Percentiles rank a stretch among this genome's conserved stretches.
Conservation (phyloP, 1,284 basidiomycete species). For the Cryptococcus maquisensis region DNA sequence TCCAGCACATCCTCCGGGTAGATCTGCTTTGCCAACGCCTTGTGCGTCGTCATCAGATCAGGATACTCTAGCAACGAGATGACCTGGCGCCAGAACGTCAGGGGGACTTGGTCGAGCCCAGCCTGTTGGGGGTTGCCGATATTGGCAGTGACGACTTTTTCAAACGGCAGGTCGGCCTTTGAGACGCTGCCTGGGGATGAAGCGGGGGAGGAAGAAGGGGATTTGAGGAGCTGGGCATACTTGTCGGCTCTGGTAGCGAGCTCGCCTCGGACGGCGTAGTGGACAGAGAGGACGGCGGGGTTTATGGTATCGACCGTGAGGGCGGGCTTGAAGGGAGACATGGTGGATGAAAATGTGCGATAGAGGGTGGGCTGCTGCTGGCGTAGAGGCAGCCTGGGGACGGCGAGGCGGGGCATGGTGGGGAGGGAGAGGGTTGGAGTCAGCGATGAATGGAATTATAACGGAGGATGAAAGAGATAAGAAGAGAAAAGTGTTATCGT, state of each 20-base stretch:
- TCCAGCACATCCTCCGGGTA: slow-evolving; percentile 85
- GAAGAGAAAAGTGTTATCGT: not conserved
- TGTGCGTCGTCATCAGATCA: slow-evolving; percentile 70
- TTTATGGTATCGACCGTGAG: slow-evolving; percentile 55
- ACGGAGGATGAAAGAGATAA: not conserved
- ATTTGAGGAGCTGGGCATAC: slow-evolving; percentile 65
- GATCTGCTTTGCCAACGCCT: slow-evolving; percentile 53
- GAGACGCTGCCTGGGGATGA: slow-evolving; percentile 12
- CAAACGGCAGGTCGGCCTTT: slow-evolving; percentile 64
- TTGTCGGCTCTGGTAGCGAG: slow-evolving; percentile 90
- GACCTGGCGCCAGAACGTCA: slow-evolving; percentile 85
- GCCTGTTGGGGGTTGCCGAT: slow-evolving; percentile 98
- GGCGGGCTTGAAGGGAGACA: slow-evolving; percentile 21
- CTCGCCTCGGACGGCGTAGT: slow-evolving; percentile 96
- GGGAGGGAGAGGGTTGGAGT: not conserved
- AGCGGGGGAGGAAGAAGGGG: slow-evolving; percentile 27
- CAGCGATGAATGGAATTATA: not conserved
- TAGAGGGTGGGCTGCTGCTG: not conserved
- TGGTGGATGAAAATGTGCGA: slow-evolving; percentile 3
- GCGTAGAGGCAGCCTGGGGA: not conserved
- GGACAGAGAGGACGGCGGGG: slow-evolving; percentile 76
- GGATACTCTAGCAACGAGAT: slow-evolving; percentile 83
- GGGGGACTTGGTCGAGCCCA: slow-evolving; percentile 84
- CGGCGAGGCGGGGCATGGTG: not conserved
- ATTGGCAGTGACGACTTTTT: slow-evolving; percentile 87